Evolutionary conservation across 345 rosid species (phyloP), one percentile per base, ranked within the genome.

Genomic region (Rhizophora apiculata): DNA sequence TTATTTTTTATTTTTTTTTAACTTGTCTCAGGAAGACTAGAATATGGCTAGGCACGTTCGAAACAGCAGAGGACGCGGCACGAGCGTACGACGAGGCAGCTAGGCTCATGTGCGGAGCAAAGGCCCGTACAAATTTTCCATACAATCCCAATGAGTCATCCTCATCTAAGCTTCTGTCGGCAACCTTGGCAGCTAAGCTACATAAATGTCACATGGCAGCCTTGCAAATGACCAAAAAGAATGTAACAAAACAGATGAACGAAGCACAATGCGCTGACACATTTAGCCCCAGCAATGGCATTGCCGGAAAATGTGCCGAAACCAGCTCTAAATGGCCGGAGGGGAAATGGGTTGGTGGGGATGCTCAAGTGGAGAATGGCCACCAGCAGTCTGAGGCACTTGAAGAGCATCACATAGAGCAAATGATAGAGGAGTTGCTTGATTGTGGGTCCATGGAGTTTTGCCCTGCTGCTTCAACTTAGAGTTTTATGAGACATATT

Each of bases 11-110:
- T 34, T 6, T 48, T 10, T 32, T 53, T 63, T 63, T 0, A 8
- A 1, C 3, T 19, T 34, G 8, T 39, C 31, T 26, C 78, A 77
- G 77, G 74, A 77, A 77, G 77, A 77, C 80, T 1, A 77, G 80
- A 52, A 77, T 77, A 49, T 77, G 80, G 80, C 65, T 77, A 5
- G 80, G 80, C 63, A 77, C 80, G 27, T 77, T 77, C 67, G 80
- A 77, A 54, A 77, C 73, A 13, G 77, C 80, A 8, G 80, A 72
- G 67, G 80, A 72, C 27, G 80, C 80, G 0, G 80, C 80, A 0
- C 30, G 70, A 55, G 80, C 80, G 3, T 77, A 77, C 57, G 80
- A 77, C 19, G 77, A 77, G 53, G 80, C 80, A 5, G 80, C 80
- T 3, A 72, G 80, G 61, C 63, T 77, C 32, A 72, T 77, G 80